phyloP scores from a whole-genome alignment of 2,329 filamentous ascomycete genomes.

The Aureobasidium sp. region DNA sequence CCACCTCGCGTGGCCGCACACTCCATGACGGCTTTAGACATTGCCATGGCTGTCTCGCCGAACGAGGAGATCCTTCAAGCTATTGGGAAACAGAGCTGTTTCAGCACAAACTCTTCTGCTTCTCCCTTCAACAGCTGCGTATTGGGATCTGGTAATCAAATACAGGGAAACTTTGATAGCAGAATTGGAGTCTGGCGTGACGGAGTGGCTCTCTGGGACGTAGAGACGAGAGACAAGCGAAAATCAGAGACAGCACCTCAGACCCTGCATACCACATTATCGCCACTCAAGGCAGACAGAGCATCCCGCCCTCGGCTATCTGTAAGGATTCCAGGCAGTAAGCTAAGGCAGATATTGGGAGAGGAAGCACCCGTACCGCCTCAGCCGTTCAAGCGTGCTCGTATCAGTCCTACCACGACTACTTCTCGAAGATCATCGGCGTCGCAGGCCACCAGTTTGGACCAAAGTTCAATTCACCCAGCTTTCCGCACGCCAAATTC shows the following conservation, averaged over 20 bases:
- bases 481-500: background rate
- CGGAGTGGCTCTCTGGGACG: slow-evolving; percentile 37
- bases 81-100: slow-evolving; percentile 22
- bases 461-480: slow-evolving; percentile 6
- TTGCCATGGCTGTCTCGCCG: slow-evolving; percentile 33
- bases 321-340: slow-evolving; percentile 21
- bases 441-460: background rate
- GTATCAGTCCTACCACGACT: background rate
- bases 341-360: slow-evolving; percentile 12
- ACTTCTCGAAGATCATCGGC: background rate
- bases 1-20: slow-evolving; percentile 23
- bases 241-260: slow-evolving; percentile 7
- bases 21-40: slow-evolving; percentile 27
- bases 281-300: background rate
- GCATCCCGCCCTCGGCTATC: slow-evolving; percentile 18
- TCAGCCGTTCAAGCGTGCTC: background rate
- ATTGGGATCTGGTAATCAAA: slow-evolving; percentile 16
- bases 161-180: slow-evolving; percentile 20
- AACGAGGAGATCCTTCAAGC: slow-evolving; percentile 34
- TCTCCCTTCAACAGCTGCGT: slow-evolving; percentile 3
- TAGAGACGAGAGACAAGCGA: background rate
- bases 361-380: background rate
- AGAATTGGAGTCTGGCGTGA: slow-evolving; percentile 39
- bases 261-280: background rate
- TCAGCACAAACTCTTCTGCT: slow-evolving; percentile 17